These are phyloP conservation scores for Talaromyces sp. DNA, from an alignment of 2,329 filamentous ascomycete genomes.

Conservation along the genomic window DNA sequence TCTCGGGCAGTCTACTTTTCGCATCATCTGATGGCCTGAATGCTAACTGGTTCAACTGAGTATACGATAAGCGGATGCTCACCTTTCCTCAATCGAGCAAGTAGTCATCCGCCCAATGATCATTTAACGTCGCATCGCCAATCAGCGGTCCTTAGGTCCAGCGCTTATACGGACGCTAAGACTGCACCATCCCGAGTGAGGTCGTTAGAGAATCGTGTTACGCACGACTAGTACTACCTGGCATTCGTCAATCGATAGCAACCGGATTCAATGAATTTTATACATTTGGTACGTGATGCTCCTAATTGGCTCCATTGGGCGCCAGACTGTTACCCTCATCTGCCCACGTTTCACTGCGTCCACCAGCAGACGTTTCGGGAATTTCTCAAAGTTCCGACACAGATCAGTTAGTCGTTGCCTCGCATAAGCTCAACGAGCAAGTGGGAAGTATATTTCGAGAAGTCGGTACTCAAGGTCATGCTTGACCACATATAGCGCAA, in stretches of 20 bases:
- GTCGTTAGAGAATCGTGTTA: not conserved
- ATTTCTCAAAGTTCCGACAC: not conserved
- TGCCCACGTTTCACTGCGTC: slow-evolving; percentile 1
- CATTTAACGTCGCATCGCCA: not conserved
- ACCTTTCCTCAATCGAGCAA: not conserved
- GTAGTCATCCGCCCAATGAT: not conserved
- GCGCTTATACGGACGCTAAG: slow-evolving; percentile 11
- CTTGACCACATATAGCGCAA: not conserved
- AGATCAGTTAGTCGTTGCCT: not conserved
- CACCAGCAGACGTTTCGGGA: not conserved
- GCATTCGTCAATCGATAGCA: not conserved
- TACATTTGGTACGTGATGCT: not conserved
- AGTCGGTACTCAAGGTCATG: not conserved
- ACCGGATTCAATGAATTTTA: too few species aligned
- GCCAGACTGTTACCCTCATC: not conserved
- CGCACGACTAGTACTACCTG: not conserved
- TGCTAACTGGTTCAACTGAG: not conserved
- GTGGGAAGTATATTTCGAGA: too few species aligned
- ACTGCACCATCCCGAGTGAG: slow-evolving; percentile 7
- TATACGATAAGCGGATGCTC: not conserved
- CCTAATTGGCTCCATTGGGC: not conserved
- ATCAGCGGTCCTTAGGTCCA: not conserved
- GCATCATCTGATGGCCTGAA: too few species aligned
- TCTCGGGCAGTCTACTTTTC: not conserved
- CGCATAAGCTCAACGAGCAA: not conserved